phyloP scores from a whole-genome alignment of 441 rosid genomes.

The Pelargonium cotyledonis region DNA sequence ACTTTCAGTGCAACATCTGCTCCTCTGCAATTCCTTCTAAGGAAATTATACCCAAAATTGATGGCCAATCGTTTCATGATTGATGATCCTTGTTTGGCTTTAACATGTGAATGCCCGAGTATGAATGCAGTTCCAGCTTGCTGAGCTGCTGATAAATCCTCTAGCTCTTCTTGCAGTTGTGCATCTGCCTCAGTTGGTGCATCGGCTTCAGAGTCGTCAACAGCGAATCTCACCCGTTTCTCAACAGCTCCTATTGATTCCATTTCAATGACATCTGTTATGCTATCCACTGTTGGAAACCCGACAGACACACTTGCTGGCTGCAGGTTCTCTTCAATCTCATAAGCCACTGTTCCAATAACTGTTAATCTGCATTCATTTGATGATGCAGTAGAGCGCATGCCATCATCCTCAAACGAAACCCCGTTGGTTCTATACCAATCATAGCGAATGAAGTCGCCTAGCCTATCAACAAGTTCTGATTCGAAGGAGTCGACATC shows the following conservation, averaged over 20 bases:
- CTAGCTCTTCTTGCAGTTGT: slow-evolving; percentile 52
- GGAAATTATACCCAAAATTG: slow-evolving; percentile 78
- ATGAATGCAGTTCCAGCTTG: slow-evolving; percentile 88
- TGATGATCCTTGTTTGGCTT: slow-evolving; percentile 87
- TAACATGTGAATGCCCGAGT: slow-evolving; percentile 84
- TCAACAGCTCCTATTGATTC: slow-evolving; percentile 29
- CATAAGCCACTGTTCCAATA: slow-evolving; percentile 61
- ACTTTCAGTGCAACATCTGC: slow-evolving; percentile 92
- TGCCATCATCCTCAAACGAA: slow-evolving; percentile 33
- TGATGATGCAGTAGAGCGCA: slow-evolving; percentile 53
- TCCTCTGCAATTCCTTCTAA: slow-evolving; percentile 85
- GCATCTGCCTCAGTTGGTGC: slow-evolving; percentile 21
- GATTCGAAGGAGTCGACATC: slow-evolving; percentile 95
- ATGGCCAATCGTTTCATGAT: slow-evolving; percentile 71
- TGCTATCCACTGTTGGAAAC: slow-evolving; percentile 55
- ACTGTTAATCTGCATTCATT: slow-evolving; percentile 68
- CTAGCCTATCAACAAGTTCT: slow-evolving; percentile 63
- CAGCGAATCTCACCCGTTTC: slow-evolving; percentile 68
- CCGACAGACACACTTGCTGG: slow-evolving; percentile 68
- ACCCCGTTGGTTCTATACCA: slow-evolving; percentile 38
- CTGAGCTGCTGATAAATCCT: slow-evolving; percentile 59
- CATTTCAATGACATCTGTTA: slow-evolving; percentile 68
- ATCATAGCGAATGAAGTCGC: slow-evolving; percentile 72
- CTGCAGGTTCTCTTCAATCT: slow-evolving; percentile 52
- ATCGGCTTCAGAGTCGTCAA: slow-evolving; percentile 37